A percentile compares a stretch with the other conserved stretches of the same genome.
Evolutionary conservation across 495 filamentous ascomycete species (phyloP).

Genomic region (Aspergillus mulundensis): DNA sequence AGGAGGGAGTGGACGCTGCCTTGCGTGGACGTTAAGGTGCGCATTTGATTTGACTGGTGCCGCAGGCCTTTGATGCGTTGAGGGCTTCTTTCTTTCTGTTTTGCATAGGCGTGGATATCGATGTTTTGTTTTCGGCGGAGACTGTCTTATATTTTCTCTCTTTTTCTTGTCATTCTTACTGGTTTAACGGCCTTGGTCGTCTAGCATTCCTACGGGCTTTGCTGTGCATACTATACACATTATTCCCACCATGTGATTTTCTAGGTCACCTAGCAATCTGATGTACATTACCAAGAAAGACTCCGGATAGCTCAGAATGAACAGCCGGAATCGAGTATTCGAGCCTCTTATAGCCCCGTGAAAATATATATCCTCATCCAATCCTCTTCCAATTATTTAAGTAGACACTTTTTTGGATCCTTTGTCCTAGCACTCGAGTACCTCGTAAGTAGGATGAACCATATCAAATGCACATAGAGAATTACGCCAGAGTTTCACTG

Average conservation of each 20-base stretch:
- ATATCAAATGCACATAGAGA: no score
- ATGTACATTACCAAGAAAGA: background rate
- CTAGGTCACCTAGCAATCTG: background rate
- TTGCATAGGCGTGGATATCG: conserved; percentile 9
- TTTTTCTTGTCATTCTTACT: background rate
- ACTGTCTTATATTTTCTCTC: background rate
- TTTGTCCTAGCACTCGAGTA: no score
- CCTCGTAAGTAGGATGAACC: no score
- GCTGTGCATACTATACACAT: background rate
- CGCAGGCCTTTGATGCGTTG: background rate
- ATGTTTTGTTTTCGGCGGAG: background rate
- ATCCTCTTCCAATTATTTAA: no score
- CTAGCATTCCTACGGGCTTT: background rate
- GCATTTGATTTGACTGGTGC: conserved; percentile 41
- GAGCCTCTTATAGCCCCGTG: background rate
- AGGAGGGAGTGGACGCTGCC: conserved; percentile 76
- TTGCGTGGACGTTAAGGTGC: conserved; percentile 76
- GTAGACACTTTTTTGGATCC: no score
- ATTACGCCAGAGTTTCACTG: no score
- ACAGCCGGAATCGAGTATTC: no score
- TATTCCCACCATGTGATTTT: background rate
- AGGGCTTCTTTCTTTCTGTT: background rate
- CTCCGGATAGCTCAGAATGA: background rate
- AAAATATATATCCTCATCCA: no score
- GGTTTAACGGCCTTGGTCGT: background rate